Evolutionary conservation across 495 filamentous ascomycete species (phyloP), one percentile per base, ranked within the genome.

Genomic region (Penicillium dipodomyicola): DNA sequence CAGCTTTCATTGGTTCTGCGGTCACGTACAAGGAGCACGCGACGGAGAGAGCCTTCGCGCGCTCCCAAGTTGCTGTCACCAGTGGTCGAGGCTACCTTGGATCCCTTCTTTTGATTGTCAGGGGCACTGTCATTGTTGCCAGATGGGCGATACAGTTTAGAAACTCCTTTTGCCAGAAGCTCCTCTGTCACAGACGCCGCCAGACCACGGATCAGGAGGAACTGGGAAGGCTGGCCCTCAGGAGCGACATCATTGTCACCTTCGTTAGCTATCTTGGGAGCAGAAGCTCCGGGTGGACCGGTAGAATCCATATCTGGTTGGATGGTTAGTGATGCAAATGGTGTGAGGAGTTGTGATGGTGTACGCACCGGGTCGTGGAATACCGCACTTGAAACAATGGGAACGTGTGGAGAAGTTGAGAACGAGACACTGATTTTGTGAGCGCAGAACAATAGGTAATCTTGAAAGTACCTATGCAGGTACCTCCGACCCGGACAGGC

Each of bases 211-310:
- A 96, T 77, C 4, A 96, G 80, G 15, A 96, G 75, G 56, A 92
- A 92, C 49, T 94, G 91, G 2, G 90, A 93, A 1, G 90, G 84
- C 5, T 81, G 81, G 45, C 83, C 81, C 42, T 93, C 86, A 5
- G 87, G 82, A 8, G 88, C 87, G 43, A 84, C 88, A 70, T 96
- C 92, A 41, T 88, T 91, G 63, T 92, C 87, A 20, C 91, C 91
- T 51, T 80, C 88, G 56, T 87, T 88, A 17, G 74, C 77, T 23
- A 80, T 65, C 43, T 67, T 74, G 1, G 65, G 65, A 33, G 68
- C 56, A 23, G 75, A 67, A 49, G 72, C 62, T 22, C 72, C 73
- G 37, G 67, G 70, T n/a, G 66, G 66, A 7, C 67, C 61, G 12
- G 60, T 35, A 14, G 63, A 61, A n/a, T 61, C 60, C 7, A 63